phyloP scores from a whole-genome alignment of 108 stramenopile species.

The Hondaea fermentalgiana region DNA sequence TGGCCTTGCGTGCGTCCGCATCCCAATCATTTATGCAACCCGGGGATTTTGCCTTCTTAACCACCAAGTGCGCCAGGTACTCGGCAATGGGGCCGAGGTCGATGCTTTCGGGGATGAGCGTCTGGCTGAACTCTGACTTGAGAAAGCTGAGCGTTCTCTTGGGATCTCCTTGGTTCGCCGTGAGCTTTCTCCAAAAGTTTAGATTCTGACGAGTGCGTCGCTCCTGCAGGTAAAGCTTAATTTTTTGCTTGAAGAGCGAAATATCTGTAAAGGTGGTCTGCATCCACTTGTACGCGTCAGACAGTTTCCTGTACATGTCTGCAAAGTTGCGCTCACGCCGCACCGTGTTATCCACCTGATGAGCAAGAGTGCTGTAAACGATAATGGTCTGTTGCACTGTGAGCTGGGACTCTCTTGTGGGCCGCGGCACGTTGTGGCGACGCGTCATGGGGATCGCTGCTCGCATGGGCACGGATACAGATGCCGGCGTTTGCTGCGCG shows the following conservation, averaged over 20 bases:
- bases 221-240: background rate
- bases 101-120: background rate
- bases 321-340: background rate
- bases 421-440: background rate
- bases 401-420: background rate
- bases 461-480: too few relatives aligned
- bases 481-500: too few relatives aligned
- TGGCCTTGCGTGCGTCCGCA: background rate
- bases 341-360: background rate
- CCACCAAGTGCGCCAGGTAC: background rate
- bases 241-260: background rate
- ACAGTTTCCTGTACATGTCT: background rate
- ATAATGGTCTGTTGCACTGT: background rate
- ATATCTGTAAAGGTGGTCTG: background rate
- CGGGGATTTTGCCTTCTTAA: background rate
- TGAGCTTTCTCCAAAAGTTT: background rate
- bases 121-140: background rate
- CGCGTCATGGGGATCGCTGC: too few relatives aligned
- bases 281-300: background rate
- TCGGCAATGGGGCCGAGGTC: background rate
- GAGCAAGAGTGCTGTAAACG: background rate
- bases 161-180: background rate
- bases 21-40: background rate
- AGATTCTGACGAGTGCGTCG: background rate
- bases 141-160: background rate